Evolutionary conservation across 2,329 filamentous ascomycete species (phyloP).

Genomic region (Nothopassalora personata): DNA sequence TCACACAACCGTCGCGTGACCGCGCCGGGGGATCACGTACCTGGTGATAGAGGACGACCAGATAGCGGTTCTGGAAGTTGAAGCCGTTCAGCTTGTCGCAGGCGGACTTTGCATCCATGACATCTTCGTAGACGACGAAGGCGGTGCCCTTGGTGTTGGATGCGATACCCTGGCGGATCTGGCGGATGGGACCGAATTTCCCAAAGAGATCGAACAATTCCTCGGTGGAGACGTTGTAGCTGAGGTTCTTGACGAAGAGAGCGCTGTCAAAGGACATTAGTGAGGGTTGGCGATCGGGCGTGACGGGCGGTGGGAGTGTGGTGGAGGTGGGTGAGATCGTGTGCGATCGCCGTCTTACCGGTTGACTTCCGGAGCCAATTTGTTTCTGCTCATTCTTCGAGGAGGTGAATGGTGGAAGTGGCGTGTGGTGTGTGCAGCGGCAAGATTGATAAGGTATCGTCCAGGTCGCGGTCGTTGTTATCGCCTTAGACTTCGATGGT

Average conservation of each 20-base stretch:
- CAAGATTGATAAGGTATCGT: not conserved
- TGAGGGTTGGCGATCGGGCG: conserved; percentile 7
- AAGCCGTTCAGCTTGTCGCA: conserved; percentile 99
- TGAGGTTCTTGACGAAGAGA: conserved; percentile 99
- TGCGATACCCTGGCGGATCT: conserved; percentile 97
- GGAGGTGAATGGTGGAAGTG: not conserved
- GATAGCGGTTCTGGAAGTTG: conserved; percentile 99
- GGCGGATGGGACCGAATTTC: conserved; percentile 59
- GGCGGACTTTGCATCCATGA: conserved; percentile 96
- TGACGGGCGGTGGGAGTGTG: conserved; percentile 1
- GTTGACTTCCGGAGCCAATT: conserved; percentile 99
- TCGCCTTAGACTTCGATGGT: too few relatives aligned
- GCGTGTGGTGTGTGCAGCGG: conserved; percentile 29
- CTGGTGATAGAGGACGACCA: conserved; percentile 75
- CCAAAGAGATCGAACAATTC: conserved; percentile 98
- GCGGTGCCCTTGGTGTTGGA: conserved; percentile 97
- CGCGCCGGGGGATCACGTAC: conserved; percentile 1
- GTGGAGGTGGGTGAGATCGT: not conserved
- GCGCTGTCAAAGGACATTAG: conserved; percentile 57
- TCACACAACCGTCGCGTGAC: not conserved
- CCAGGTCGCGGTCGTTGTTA: too few relatives aligned
- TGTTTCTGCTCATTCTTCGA: conserved; percentile 87
- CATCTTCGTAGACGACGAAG: conserved; percentile 99
- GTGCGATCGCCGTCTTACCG: conserved; percentile 55
- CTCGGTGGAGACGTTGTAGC: conserved; percentile 98